Base-by-base conservation (phyloP, 2,329 filamentous ascomycete genomes). In the Fusarium anguioides region DNA sequence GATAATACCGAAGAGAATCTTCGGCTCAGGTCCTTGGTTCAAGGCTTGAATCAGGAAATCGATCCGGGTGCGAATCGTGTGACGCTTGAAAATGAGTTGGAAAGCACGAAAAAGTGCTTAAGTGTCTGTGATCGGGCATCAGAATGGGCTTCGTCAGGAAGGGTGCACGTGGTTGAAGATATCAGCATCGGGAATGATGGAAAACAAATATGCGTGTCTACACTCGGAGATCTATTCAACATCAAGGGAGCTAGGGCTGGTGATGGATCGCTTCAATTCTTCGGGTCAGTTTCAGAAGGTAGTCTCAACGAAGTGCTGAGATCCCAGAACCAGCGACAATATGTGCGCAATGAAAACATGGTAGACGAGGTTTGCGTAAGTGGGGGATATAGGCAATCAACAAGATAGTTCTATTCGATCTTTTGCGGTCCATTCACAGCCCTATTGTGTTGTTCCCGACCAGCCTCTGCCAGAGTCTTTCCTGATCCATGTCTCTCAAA, bases 131-230 rank as follows among this genome's bases (percentile, higher is more conserved):
- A 60, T 5, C 26, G 54, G 9, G 57, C 57, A 23, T 50, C 57
- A n/a, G 33, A 60, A 27, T 50, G 52, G 53, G 57, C 57, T 44
- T 68, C n/a, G 2, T 60, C 49, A 9, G 58, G 40, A 5, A 51
- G 41, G 35, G 61, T 72, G 0, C 70, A 72, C 44, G 50, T 71
- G 9, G 48, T 71, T 18, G 66, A 70, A 29, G 52, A 70, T 17
- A 58, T 71, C 6, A 52, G 23, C 7, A 35, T 67, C 18, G 60
- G 60, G 4, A 50, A 70, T 15, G 35, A 68, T 27, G 53, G 60
- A 6, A 54, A 55, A 12, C 64, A 70, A 9, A 23, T 71, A 15
- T 60, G 66, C 50, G 57, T 68, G 4, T 70, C 67, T 14, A 68
- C 64, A 1, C 24, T 65, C 4, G 68, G 64, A 8, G 69, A 72